Evolutionary conservation across 2,329 filamentous ascomycete genomes (phyloP).

Genomic region (Zopfia rhizophila): DNA sequence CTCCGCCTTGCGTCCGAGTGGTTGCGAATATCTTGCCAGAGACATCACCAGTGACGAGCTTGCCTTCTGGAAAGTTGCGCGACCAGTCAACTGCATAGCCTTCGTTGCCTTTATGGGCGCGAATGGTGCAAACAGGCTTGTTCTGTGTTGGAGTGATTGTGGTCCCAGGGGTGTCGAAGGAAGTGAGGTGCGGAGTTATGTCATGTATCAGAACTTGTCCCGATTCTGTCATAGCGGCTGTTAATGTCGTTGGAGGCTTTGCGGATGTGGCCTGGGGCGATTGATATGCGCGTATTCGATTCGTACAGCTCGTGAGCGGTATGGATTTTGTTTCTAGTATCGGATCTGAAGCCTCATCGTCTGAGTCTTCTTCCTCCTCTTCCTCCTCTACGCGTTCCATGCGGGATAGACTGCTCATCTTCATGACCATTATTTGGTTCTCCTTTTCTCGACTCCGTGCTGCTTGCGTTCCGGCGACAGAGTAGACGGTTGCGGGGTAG

Average conservation of each 20-base stretch:
- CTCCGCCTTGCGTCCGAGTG: constrained; percentile 84
- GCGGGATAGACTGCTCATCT: constrained; percentile 88
- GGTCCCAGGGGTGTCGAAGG: constrained; percentile 89
- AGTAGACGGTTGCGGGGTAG: constrained; percentile 96
- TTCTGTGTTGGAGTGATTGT: constrained; percentile 83
- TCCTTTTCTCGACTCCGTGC: constrained; percentile 79
- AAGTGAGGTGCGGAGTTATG: constrained; percentile 85
- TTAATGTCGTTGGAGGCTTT: constrained; percentile 80
- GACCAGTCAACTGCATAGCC: constrained; percentile 99
- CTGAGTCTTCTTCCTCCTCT: constrained; percentile 72
- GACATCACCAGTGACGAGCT: constrained; percentile 91
- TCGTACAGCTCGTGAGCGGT: constrained; percentile 86
- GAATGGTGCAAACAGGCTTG: constrained; percentile 86
- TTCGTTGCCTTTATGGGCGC: constrained; percentile 86
- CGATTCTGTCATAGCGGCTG: constrained; percentile 92
- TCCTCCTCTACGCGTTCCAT: constrained; percentile 82
- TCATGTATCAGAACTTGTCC: constrained; percentile 92
- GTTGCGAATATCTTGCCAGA: constrained; percentile 90
- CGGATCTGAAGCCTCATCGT: constrained; percentile 80
- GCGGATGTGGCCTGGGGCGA: constrained; percentile 76
- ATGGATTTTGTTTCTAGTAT: constrained; percentile 94
- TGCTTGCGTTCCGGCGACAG: constrained; percentile 93
- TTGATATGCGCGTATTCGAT: constrained; percentile 91
- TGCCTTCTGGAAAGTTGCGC: constrained; percentile 79
- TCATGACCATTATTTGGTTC: constrained; percentile 95